phyloP scores from a whole-genome alignment of 2,329 filamentous ascomycete species.

The Cordyceps cicadae region DNA sequence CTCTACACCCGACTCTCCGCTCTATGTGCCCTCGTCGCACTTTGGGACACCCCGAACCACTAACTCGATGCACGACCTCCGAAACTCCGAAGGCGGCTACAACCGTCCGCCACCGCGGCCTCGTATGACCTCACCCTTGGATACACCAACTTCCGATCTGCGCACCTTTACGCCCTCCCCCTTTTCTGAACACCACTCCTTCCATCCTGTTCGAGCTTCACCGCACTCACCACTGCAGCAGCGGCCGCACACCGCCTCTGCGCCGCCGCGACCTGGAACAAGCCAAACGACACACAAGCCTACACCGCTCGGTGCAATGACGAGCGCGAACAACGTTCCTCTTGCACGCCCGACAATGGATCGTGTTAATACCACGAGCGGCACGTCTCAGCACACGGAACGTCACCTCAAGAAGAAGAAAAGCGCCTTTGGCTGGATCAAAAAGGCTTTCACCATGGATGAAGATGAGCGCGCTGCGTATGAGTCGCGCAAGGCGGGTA shows the following conservation, averaged over 20 bases:
- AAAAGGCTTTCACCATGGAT: conserved; percentile 58
- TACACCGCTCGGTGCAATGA: conserved; percentile 46
- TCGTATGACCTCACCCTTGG: conserved; percentile 1
- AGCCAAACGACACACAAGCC: conserved; percentile 40
- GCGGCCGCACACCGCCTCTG: conserved; percentile 43
- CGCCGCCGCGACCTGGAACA: conserved; percentile 22
- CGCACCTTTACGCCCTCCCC: conserved; percentile 38
- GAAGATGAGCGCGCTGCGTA: conserved; percentile 55
- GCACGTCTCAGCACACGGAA: conserved; percentile 22
- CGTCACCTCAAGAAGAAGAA: conserved; percentile 55
- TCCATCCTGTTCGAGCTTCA: conserved; percentile 53
- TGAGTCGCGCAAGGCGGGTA: conserved; percentile 44
- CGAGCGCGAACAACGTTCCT: conserved; percentile 48
- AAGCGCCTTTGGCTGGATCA: conserved; percentile 57
- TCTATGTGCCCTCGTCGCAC: conserved; percentile 23
- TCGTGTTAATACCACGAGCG: conserved; percentile 20
- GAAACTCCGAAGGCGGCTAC: conserved; percentile 2
- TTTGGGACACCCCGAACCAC: conserved; percentile 23
- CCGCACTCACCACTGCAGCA: conserved; percentile 57
- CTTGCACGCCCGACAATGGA: conserved; percentile 35
- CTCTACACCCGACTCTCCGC: conserved; percentile 16
- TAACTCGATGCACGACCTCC: conserved; percentile 6
- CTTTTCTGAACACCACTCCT: conserved; percentile 47
- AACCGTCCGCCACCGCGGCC: background rate
- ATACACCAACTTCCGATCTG: conserved; percentile 31